Conservation (phyloP, 192 early-diverging fungal species). For the Umbelopsis ramanniana region DNA sequence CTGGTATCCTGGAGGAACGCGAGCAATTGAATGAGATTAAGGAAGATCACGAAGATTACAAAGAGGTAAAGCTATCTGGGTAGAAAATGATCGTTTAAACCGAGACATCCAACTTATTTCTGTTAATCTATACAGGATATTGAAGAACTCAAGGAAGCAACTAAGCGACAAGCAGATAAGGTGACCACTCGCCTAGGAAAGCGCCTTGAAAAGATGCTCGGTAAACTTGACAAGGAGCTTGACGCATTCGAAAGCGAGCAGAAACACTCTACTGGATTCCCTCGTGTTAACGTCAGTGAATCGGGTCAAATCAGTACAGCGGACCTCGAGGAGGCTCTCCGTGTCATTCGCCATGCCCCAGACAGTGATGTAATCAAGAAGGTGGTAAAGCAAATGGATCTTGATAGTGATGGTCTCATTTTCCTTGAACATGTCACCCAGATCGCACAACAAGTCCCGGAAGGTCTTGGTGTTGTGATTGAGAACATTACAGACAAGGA, state of each 20-base stretch:
- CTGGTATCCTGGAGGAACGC: constrained; percentile 64
- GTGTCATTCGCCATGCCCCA: constrained; percentile 68
- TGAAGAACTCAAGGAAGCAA: constrained; percentile 58
- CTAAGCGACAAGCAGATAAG: constrained; percentile 56
- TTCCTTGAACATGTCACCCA: constrained; percentile 64
- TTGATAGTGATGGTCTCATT: constrained; percentile 71
- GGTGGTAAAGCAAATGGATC: constrained; percentile 76
- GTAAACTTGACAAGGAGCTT: constrained; percentile 72
- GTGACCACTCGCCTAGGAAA: constrained; percentile 61
- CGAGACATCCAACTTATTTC: background rate
- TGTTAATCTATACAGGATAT: constrained; percentile 48
- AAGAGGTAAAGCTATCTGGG: constrained; percentile 49
- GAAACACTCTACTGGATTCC: constrained; percentile 63
- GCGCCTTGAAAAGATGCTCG: constrained; percentile 82
- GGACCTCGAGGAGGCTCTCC: constrained; percentile 71
- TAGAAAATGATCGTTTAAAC: background rate
- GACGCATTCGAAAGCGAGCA: constrained; percentile 48
- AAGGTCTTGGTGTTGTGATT: constrained; percentile 64
- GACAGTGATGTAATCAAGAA: constrained; percentile 72
- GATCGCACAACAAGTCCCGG: constrained; percentile 54
- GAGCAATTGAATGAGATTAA: constrained; percentile 65
- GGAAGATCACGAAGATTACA: constrained; percentile 65
- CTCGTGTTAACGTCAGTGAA: constrained; percentile 68
- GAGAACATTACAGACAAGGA: constrained; percentile 45
- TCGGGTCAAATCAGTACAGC: constrained; percentile 66